These are phyloP conservation scores for Pseudophaeomoniella oleicola DNA, from an alignment of 2,329 filamentous ascomycete genomes.

Conservation along the genomic window DNA sequence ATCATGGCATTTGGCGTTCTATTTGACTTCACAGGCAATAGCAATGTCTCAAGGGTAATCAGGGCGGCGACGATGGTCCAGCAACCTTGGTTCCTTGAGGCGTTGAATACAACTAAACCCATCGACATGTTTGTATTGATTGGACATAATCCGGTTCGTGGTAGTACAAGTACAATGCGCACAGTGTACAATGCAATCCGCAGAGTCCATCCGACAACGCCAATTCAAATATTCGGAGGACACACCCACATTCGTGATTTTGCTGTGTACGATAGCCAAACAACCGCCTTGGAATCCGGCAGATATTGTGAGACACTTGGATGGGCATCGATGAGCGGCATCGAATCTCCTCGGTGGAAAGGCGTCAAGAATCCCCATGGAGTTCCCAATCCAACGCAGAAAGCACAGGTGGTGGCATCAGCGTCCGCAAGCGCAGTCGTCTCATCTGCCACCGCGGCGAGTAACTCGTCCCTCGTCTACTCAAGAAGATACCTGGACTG, in stretches of 20 bases:
- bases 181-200: conserved; percentile 46
- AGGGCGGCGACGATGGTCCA: conserved; percentile 36
- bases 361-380: conserved; percentile 25
- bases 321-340: conserved; percentile 50
- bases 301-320: conserved; percentile 56
- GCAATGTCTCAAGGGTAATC: conserved; percentile 46
- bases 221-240: conserved; percentile 51
- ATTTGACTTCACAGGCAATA: conserved; percentile 40
- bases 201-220: conserved; percentile 37
- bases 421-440: conserved; percentile 15
- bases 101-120: conserved; percentile 37
- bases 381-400: conserved; percentile 27
- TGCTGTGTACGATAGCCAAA: conserved; percentile 45
- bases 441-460: conserved; percentile 14
- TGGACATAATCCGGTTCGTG: conserved; percentile 47
- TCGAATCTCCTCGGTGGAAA: conserved; percentile 32
- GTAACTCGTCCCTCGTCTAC: conserved; percentile 25
- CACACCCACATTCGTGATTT: conserved; percentile 54
- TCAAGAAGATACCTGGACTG: conserved; percentile 53
- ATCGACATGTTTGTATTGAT: conserved; percentile 51
- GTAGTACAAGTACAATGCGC: conserved; percentile 28
- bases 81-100: conserved; percentile 46
- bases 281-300: conserved; percentile 47
- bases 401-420: conserved; percentile 18
- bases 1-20: conserved; percentile 40